A percentile compares a stretch with the other conserved stretches of the same genome.
These are phyloP conservation scores for Podila epigama DNA, from an alignment of 192 early-diverging fungal genomes.

Conservation along the genomic window DNA sequence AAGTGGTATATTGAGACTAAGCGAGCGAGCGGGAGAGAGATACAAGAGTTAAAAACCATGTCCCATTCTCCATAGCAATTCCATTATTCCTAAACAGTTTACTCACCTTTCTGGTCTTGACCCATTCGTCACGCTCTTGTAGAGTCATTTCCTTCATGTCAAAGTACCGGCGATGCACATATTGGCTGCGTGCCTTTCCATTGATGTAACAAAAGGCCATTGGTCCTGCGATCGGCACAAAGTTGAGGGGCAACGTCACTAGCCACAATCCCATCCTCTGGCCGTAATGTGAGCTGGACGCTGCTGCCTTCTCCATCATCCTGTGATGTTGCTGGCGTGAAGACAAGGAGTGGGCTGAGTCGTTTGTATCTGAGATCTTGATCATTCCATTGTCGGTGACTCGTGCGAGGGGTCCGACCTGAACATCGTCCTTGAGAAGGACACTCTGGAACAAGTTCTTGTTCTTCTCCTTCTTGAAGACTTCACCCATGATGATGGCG, in stretches of 20 bases:
- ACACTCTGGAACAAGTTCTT: conserved; percentile 43
- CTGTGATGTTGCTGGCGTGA: conserved; percentile 1
- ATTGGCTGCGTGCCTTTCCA: conserved; percentile 41
- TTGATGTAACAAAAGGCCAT: conserved; percentile 52
- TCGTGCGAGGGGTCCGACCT: conserved; percentile 29
- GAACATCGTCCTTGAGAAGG: conserved; percentile 33
- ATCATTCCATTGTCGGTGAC: conserved; percentile 35
- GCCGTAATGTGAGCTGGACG: conserved; percentile 36
- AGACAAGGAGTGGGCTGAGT: neutral
- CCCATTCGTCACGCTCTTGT: conserved; percentile 44
- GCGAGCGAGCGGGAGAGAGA: neutral
- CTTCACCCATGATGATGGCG: conserved; percentile 44
- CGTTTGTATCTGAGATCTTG: conserved; percentile 14
- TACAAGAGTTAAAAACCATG: neutral
- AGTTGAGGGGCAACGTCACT: conserved; percentile 51
- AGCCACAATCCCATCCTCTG: conserved; percentile 52
- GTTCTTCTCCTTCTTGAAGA: conserved; percentile 47
- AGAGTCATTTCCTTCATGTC: conserved; percentile 49
- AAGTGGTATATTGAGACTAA: conserved; percentile 48
- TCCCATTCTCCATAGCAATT: neutral
- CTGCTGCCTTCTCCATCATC: conserved; percentile 8
- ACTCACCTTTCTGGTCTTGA: conserved; percentile 33
- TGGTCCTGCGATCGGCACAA: conserved; percentile 51
- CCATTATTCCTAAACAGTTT: neutral
- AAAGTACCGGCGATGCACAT: conserved; percentile 54